A percentile compares a stretch with the other conserved stretches of the same genome.
Evolutionary conservation across 1,284 basidiomycete species (phyloP).

Genomic region (Puccinia coronata): DNA sequence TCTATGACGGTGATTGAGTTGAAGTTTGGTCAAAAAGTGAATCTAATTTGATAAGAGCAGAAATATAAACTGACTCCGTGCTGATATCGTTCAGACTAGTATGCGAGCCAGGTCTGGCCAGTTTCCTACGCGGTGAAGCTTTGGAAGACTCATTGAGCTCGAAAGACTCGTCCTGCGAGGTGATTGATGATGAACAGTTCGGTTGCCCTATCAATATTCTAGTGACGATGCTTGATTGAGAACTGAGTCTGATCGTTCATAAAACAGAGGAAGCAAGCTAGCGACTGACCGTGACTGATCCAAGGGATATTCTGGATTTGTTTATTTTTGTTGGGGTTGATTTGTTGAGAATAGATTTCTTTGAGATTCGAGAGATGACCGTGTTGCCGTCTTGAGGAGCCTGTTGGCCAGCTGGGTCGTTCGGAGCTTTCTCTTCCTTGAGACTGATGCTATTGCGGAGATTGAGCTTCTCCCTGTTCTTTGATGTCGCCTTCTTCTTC

Average conservation of each 20-base stretch:
- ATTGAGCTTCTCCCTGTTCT: not conserved
- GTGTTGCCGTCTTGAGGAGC: conserved; percentile 5
- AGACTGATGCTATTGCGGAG: not conserved
- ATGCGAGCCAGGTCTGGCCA: conserved; percentile 28
- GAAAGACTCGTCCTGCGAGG: conserved; percentile 29
- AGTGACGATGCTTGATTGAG: not conserved
- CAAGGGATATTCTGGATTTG: conserved; percentile 18
- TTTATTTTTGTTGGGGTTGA: not conserved
- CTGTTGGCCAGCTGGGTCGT: not conserved
- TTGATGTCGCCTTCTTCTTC: conserved; percentile 17
- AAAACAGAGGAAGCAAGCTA: not conserved
- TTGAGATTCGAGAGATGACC: conserved; percentile 26
- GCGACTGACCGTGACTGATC: conserved; percentile 22
- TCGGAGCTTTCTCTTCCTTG: not conserved
- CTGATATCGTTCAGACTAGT: conserved; percentile 7
- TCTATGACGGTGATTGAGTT: not conserved
- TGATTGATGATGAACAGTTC: conserved; percentile 32
- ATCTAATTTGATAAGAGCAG: not conserved
- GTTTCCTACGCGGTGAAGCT: conserved; percentile 24
- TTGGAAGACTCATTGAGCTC: not conserved
- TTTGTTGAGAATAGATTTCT: conserved; percentile 6
- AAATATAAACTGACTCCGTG: conserved; percentile 1
- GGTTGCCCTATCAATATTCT: conserved; percentile 17
- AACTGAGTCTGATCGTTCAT: not conserved
- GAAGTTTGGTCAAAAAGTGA: not conserved